Base-by-base conservation (phyloP, 352 stramenopile species). In the Globisporangium carolinianum region DNA sequence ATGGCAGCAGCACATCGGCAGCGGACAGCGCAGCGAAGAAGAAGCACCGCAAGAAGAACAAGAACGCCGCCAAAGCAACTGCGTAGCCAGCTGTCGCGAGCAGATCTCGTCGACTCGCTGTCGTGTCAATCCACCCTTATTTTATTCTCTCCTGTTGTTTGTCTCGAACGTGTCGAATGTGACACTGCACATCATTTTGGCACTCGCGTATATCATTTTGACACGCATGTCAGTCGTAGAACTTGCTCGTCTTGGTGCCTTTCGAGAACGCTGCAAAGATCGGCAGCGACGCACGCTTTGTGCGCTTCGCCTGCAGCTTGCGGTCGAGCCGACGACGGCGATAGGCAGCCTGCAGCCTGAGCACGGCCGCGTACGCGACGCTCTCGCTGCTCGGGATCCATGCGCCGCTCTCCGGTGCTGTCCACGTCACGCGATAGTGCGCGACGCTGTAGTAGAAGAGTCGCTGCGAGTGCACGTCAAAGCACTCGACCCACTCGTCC, bases 401-500 rank as follows among this genome's bases (percentile, higher is more conserved):
- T 12, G 73, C 72, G 15, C 74, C 75, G 38, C 69, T 79, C 12
- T 63, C 56, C 2, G 79, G 79, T 9, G 69, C 69, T 24, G 51
- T 61, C 11, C 63, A 57, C 32, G 71, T 71, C 24, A 86, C 46
- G 24, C 70, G 69, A 61, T 77, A 83, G 63, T 83, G 67, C 53
- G 65, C 61, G 38, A 88, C 59, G 59, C 75, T 88, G 66, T 90
- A 90, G 65, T 88, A 90, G 65, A 75, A 88, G 8, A 54, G 66
- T n/a, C 65, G 63, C 52, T 72, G 60, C 18, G 73, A 75, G 50
- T 57, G 61, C 6, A 51, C 49, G 50, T 90, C 73, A 4, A 76
- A 38, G 63, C 76, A 90, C 49, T 90, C 71, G 48, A 90, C 63
- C 79, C 79, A 90, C 53, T 84, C 62, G 37, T 90, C 79, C 52